Conservation (phyloP, 306 rosid species). For the Vachellia collinsii region DNA sequence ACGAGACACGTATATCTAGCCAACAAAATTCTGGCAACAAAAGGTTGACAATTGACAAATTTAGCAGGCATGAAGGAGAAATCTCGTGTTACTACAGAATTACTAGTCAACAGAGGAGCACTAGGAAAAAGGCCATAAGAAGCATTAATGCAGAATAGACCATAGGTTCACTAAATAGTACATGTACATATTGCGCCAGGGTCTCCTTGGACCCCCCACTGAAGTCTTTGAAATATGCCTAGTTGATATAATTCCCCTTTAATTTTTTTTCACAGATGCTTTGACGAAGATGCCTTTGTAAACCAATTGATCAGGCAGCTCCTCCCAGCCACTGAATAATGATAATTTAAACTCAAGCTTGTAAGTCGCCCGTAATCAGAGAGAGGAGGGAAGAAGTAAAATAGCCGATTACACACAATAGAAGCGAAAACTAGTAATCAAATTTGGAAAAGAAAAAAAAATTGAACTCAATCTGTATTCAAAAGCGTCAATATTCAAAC, state of each 20-base stretch:
- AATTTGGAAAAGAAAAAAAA: not conserved
- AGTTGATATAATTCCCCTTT: not conserved
- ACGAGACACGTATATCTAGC: not conserved
- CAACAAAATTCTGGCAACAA: slow-evolving; percentile 11
- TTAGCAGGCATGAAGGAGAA: slow-evolving; percentile 26
- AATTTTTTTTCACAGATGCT: not conserved
- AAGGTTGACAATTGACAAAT: slow-evolving; percentile 18
- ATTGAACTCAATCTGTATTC: not conserved
- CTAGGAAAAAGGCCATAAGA: not conserved
- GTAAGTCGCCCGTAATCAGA: not conserved
- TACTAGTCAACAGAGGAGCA: slow-evolving; percentile 7
- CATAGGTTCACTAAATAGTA: slow-evolving; percentile 5
- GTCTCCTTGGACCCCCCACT: not conserved
- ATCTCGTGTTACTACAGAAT: slow-evolving; percentile 4
- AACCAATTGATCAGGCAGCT: not conserved
- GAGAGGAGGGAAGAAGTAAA: not conserved
- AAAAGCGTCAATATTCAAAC: not conserved
- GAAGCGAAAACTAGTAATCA: not conserved
- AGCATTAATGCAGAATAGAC: slow-evolving; percentile 4
- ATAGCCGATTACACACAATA: not conserved
- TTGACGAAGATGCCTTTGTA: not conserved
- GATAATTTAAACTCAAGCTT: not conserved
- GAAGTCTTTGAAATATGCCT: not conserved
- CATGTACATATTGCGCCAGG: too few relatives aligned
- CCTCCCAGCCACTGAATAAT: not conserved